Conservation (phyloP, 2,329 filamentous ascomycete species). For the Ceratocystis albifundus region DNA sequence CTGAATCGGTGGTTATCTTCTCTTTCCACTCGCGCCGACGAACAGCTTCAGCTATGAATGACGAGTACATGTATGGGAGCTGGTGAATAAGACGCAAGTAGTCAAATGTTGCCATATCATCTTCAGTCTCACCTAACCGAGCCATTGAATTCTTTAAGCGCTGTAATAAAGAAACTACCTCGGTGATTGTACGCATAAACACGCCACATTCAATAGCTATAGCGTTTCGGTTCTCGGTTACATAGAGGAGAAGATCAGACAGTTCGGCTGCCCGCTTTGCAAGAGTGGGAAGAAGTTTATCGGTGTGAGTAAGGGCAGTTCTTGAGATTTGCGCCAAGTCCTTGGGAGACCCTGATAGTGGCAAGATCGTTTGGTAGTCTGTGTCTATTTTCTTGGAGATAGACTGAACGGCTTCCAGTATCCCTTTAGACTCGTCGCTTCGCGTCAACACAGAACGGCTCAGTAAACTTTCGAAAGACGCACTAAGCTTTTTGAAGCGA, state of each 20-base stretch:
- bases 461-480: conserved; percentile 50
- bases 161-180: conserved; percentile 37
- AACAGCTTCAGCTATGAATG: conserved; percentile 74
- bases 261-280: conserved; percentile 47
- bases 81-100: conserved; percentile 68
- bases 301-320: conserved; percentile 51
- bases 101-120: conserved; percentile 70
- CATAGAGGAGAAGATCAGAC: conserved; percentile 47
- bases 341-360: conserved; percentile 51
- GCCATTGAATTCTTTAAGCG: conserved; percentile 53
- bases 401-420: conserved; percentile 76
- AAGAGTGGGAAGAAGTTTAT: conserved; percentile 48
- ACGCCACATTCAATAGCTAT: conserved; percentile 53
- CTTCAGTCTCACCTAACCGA: conserved; percentile 57
- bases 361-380: conserved; percentile 68
- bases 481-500: conserved; percentile 45
- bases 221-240: conserved; percentile 54
- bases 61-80: conserved; percentile 80
- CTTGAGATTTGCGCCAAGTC: conserved; percentile 52
- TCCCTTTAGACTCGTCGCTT: conserved; percentile 51
- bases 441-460: conserved; percentile 46
- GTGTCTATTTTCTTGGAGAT: conserved; percentile 76
- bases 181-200: conserved; percentile 73
- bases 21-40: conserved; percentile 82
- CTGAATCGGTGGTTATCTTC: conserved; percentile 78